A percentile compares a stretch with the other conserved stretches of the same genome.
These are phyloP conservation scores for Lonicera japonica DNA, from an alignment of 129 eudicot genomes.

Conservation along the genomic window DNA sequence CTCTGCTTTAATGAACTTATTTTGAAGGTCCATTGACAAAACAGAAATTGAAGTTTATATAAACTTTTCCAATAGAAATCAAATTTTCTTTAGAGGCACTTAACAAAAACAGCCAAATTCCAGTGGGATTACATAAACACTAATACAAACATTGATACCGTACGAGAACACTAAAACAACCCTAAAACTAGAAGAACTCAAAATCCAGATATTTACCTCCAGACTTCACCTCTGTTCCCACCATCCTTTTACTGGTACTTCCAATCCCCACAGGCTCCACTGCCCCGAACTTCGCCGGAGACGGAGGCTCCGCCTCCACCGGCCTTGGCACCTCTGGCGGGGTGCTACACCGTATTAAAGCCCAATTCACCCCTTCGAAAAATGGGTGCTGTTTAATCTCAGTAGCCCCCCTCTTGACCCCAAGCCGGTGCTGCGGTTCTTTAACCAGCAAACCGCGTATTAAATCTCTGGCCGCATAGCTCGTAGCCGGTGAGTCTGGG, in stretches of 20 bases:
- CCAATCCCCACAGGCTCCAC: constrained; percentile 38
- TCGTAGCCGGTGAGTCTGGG: constrained; percentile 69
- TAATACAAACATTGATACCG: constrained; percentile 29
- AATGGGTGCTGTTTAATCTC: constrained; percentile 87
- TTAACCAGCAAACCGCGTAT: constrained; percentile 70
- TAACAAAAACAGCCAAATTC: constrained; percentile 17
- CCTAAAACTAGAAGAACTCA: constrained; percentile 71
- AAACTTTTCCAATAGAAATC: not conserved
- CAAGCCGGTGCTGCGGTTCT: constrained; percentile 76
- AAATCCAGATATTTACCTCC: constrained; percentile 86
- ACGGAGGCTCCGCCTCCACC: constrained; percentile 35
- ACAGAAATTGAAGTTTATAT: not conserved
- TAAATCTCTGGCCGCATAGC: constrained; percentile 65
- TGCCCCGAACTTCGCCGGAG: constrained; percentile 28
- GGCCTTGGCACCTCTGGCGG: constrained; percentile 84
- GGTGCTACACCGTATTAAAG: constrained; percentile 75
- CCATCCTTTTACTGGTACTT: constrained; percentile 47
- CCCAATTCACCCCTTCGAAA: constrained; percentile 93
- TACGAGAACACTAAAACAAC: constrained; percentile 19
- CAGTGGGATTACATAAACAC: constrained; percentile 22
- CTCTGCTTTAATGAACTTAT: too few species aligned
- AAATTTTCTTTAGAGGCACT: not conserved
- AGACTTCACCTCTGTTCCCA: constrained; percentile 49
- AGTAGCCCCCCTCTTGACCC: constrained; percentile 78
- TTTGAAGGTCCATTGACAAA: not conserved